Conservation (phyloP, 768 basidiomycete species). For the Mycena alexandri region DNA sequence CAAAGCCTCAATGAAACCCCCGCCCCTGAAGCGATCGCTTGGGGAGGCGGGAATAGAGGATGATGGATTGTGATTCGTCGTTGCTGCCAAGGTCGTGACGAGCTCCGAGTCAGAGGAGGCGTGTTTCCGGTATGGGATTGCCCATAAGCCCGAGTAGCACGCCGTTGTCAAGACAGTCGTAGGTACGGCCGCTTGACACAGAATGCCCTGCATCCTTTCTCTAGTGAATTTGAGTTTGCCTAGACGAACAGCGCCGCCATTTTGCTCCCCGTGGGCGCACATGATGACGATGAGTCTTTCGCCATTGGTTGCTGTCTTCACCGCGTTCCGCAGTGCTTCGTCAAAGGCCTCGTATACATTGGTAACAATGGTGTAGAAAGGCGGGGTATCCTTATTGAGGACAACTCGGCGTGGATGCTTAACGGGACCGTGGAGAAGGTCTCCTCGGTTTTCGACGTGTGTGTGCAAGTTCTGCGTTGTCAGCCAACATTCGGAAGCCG, state of each 20-base stretch:
- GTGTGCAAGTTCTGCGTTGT: not conserved
- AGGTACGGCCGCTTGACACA: not conserved
- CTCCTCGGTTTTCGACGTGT: not conserved
- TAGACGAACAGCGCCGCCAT: not conserved
- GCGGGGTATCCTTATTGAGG: not conserved
- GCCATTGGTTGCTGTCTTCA: not conserved
- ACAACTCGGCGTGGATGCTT: not conserved
- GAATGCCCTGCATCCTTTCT: not conserved
- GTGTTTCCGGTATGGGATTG: constrained; percentile 11
- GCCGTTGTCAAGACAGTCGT: not conserved
- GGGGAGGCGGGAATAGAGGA: not conserved
- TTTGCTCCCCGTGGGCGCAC: not conserved
- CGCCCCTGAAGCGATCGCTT: not conserved
- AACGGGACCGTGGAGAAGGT: not conserved
- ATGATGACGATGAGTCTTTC: not conserved
- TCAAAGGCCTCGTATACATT: not conserved
- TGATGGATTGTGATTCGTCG: not conserved
- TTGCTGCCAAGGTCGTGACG: too few relatives aligned
- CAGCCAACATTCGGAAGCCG: not conserved
- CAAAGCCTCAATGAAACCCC: too few relatives aligned
- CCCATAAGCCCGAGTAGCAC: constrained; percentile 9
- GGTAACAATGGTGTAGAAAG: not conserved
- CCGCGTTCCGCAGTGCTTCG: not conserved
- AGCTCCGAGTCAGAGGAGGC: too few relatives aligned
- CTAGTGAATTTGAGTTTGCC: not conserved